Evolutionary conservation across 192 early-diverging fungal genomes (phyloP).

Genomic region (Chytriomyces confervae): DNA sequence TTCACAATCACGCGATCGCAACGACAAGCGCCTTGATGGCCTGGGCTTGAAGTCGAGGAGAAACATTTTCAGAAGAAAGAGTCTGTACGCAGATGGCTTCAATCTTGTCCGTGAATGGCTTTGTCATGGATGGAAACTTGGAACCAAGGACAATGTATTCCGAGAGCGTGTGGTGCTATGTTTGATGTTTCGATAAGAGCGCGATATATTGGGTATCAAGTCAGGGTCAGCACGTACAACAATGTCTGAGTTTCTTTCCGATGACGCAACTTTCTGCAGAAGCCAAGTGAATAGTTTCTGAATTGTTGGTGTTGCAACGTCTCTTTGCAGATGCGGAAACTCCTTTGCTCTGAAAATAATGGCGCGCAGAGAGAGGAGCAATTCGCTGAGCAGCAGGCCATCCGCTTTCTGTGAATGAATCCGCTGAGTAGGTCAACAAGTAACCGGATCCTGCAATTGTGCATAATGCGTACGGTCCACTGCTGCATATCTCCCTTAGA

Average conservation of each 20-base stretch:
- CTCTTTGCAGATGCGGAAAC: constrained; percentile 18
- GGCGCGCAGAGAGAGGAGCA: constrained; percentile 3
- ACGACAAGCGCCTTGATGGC: constrained; percentile 32
- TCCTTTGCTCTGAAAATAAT: constrained; percentile 2
- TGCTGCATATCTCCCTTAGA: too few species aligned
- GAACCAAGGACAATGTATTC: constrained; percentile 27
- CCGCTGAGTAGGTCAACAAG: too few species aligned
- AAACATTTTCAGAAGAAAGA: background rate
- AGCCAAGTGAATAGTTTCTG: constrained; percentile 26
- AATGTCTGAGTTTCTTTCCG: background rate
- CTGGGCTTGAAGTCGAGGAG: background rate
- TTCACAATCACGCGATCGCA: constrained; percentile 5
- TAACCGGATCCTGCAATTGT: too few species aligned
- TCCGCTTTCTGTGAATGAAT: constrained; percentile 12
- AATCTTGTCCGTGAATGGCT: constrained; percentile 26
- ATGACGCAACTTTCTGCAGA: constrained; percentile 19
- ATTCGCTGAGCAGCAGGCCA: constrained; percentile 18
- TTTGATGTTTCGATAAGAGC: background rate
- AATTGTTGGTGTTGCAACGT: constrained; percentile 26
- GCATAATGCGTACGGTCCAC: too few species aligned
- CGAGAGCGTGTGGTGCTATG: background rate
- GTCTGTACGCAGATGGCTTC: constrained; percentile 19
- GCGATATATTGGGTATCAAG: background rate
- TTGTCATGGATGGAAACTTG: constrained; percentile 26
- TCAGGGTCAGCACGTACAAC: too few species aligned